phyloP scores from a whole-genome alignment of 805 yeast species.

The Metschnikowia gruessii region DNA sequence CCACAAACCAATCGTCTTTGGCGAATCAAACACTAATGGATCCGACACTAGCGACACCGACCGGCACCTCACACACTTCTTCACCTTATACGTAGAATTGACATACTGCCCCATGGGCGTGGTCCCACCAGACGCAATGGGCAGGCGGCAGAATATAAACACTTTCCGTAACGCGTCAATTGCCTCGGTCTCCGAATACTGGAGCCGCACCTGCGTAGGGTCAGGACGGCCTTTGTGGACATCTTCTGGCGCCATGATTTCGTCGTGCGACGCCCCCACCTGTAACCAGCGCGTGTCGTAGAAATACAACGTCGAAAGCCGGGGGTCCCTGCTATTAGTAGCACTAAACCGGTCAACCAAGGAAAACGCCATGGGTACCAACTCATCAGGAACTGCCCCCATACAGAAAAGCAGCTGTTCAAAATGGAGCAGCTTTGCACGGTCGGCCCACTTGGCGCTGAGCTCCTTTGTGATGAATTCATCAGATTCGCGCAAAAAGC shows the following conservation, averaged over 20 bases:
- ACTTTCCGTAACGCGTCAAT: slow-evolving; percentile 40
- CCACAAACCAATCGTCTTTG: slow-evolving; percentile 44
- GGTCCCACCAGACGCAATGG: slow-evolving; percentile 13
- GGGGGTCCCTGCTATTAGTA: slow-evolving; percentile 42
- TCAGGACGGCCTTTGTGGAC: neutral
- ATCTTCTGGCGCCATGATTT: neutral
- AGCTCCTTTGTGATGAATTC: slow-evolving; percentile 31
- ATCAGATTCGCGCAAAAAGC: slow-evolving; percentile 59
- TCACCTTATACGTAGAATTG: slow-evolving; percentile 18
- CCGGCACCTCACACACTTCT: slow-evolving; percentile 43
- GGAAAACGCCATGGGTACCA: slow-evolving; percentile 38
- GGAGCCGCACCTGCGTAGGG: slow-evolving; percentile 19
- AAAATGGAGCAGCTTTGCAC: slow-evolving; percentile 33
- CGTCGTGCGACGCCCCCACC: slow-evolving; percentile 25
- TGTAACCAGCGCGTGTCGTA: slow-evolving; percentile 68
- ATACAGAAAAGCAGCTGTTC: slow-evolving; percentile 63
- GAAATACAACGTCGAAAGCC: slow-evolving; percentile 55
- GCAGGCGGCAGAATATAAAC: slow-evolving; percentile 22
- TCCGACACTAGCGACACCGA: slow-evolving; percentile 41
- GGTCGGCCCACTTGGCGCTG: slow-evolving; percentile 17
- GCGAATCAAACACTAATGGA: slow-evolving; percentile 35
- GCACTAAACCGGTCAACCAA: slow-evolving; percentile 49
- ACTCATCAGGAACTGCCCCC: slow-evolving; percentile 53
- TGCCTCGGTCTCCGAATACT: slow-evolving; percentile 23
- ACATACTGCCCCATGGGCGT: slow-evolving; percentile 16